A percentile compares a stretch with the other conserved stretches of the same genome.
These are phyloP conservation scores for Ustilago xerochloae DNA, from an alignment of 1,284 basidiomycete species.

Conservation along the genomic window DNA sequence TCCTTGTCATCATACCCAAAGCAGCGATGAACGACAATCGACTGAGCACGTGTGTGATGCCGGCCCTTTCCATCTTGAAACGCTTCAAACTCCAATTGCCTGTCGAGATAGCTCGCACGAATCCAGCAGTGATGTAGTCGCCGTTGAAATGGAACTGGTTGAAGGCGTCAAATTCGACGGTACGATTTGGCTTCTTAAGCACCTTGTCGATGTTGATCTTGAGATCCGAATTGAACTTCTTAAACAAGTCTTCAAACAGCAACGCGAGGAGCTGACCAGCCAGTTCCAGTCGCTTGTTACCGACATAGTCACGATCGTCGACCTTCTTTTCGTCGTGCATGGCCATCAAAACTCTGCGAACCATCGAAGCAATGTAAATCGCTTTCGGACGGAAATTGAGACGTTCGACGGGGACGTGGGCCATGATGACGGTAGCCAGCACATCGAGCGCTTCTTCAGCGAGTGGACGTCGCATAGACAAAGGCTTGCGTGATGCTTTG, in stretches of 20 bases:
- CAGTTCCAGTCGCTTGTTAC: slow-evolving; percentile 97
- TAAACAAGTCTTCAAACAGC: slow-evolving; percentile 97
- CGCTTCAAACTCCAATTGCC: slow-evolving; percentile 99
- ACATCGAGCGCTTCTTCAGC: slow-evolving; percentile 97
- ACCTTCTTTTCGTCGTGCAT: slow-evolving; percentile 97
- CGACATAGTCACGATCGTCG: slow-evolving; percentile 98
- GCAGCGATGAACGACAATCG: slow-evolving; percentile 96
- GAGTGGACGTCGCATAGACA: slow-evolving; percentile 79
- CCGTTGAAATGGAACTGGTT: slow-evolving; percentile 86
- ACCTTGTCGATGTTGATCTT: slow-evolving; percentile 98
- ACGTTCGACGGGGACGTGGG: slow-evolving; percentile 91
- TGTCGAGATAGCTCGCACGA: slow-evolving; percentile 96
- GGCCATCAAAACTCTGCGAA: slow-evolving; percentile 91
- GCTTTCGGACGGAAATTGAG: slow-evolving; percentile 95
- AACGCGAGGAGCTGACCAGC: slow-evolving; percentile 95
- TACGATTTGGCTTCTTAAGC: slow-evolving; percentile 93
- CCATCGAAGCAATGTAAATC: slow-evolving; percentile 98
- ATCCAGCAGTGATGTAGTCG: slow-evolving; percentile 94
- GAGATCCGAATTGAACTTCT: slow-evolving; percentile 96
- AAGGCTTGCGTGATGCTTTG: slow-evolving; percentile 82
- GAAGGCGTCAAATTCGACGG: slow-evolving; percentile 93
- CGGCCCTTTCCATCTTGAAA: slow-evolving; percentile 99
- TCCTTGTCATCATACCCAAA: slow-evolving; percentile 99
- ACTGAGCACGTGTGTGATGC: slow-evolving; percentile 98
- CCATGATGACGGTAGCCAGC: slow-evolving; percentile 94